Evolutionary conservation across 2,329 filamentous ascomycete genomes (phyloP).

Genomic region (Purpureocillium takamizusanense): DNA sequence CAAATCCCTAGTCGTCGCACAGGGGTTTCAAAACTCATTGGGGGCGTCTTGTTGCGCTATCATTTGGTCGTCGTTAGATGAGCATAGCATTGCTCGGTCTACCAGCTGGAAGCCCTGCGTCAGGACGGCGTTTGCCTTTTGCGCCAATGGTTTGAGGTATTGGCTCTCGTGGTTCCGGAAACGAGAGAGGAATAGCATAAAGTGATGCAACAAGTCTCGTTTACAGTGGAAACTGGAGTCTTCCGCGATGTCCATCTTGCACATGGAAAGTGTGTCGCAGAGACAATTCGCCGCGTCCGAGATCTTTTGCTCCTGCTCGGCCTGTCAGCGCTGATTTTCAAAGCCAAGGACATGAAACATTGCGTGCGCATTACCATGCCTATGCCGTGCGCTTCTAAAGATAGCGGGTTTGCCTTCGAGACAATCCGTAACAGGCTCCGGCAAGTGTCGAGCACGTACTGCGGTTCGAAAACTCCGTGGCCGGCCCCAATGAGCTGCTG

Average conservation of each 20-base stretch:
- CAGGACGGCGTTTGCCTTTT: neutral
- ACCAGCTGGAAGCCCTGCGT: too few species aligned
- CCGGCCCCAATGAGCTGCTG: too few species aligned
- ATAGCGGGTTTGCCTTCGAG: slow-evolving; percentile 4
- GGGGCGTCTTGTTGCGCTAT: too few species aligned
- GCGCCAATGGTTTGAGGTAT: slow-evolving; percentile 7
- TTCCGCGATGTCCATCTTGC: neutral
- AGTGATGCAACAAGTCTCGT: slow-evolving; percentile 7
- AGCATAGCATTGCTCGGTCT: too few species aligned
- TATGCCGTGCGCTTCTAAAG: slow-evolving; percentile 11
- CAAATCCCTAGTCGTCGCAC: too few species aligned
- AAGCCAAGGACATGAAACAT: neutral
- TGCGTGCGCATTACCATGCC: slow-evolving; percentile 10
- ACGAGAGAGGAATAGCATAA: slow-evolving; percentile 10
- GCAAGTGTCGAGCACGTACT: slow-evolving; percentile 7
- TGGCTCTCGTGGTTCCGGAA: slow-evolving; percentile 12
- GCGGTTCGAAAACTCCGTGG: neutral
- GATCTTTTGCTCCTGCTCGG: slow-evolving; percentile 11
- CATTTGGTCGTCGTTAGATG: too few species aligned
- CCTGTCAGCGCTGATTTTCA: neutral
- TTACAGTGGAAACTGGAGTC: too few species aligned
- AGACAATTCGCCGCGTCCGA: slow-evolving; percentile 11
- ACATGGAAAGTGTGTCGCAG: slow-evolving; percentile 8
- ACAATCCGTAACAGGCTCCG: slow-evolving; percentile 8
- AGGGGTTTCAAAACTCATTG: too few species aligned